phyloP scores from a whole-genome alignment of 108 stramenopile genomes.

The Nannochloropsis granulata region DNA sequence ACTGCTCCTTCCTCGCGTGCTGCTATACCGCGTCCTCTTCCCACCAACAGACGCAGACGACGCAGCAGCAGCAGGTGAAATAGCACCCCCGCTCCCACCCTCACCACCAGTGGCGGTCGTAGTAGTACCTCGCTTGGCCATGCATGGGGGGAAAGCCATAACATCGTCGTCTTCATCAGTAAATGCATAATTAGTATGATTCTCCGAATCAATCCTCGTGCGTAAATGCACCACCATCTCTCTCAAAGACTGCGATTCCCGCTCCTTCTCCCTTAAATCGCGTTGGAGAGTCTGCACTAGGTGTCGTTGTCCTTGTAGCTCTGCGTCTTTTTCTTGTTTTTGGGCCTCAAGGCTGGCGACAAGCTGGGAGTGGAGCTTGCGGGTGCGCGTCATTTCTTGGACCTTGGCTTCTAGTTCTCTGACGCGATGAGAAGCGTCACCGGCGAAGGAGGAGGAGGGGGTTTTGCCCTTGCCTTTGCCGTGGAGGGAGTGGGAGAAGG shows the following conservation, averaged over 20 bases:
- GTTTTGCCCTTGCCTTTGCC: not conserved
- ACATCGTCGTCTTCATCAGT: not conserved
- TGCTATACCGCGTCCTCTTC: not conserved
- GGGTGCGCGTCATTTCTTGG: not conserved
- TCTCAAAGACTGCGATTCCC: not conserved
- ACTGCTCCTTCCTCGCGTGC: not conserved
- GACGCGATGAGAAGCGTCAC: not conserved
- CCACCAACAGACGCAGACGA: not conserved
- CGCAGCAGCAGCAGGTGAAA: not conserved
- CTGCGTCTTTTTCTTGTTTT: not conserved
- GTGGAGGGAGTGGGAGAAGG: not conserved
- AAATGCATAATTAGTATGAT: not conserved
- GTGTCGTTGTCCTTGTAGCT: not conserved
- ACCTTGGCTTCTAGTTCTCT: not conserved
- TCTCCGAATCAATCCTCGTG: not conserved
- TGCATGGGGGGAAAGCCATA: not conserved
- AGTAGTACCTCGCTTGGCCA: not conserved
- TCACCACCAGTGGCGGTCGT: not conserved
- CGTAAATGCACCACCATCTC: not conserved
- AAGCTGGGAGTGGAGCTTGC: not conserved
- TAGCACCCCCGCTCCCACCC: not conserved
- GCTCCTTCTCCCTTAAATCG: not conserved
- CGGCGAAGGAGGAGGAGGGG: not conserved
- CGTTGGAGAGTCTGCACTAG: not conserved
- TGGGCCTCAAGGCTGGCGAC: not conserved